Conservation (phyloP, 2,329 filamentous ascomycete species). For the Paraphaeosphaeria minitans region DNA sequence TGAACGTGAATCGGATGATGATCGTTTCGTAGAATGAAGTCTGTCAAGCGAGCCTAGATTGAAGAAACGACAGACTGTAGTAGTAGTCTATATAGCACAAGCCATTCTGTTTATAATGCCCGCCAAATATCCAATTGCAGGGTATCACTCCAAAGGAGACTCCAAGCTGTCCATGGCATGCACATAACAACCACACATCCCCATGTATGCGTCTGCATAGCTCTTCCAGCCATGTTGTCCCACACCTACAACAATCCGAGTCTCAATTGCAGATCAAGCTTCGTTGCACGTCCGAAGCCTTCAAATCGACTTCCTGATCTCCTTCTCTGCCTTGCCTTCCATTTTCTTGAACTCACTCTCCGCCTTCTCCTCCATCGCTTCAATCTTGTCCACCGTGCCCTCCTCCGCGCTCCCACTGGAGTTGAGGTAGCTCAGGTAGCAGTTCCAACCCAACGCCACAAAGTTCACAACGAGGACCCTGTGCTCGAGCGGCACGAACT, state of each 20-base stretch:
- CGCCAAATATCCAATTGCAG: neutral
- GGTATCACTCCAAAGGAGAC: neutral
- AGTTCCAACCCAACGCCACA: slow-evolving; percentile 66
- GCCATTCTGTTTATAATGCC: neutral
- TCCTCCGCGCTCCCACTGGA: slow-evolving; percentile 30
- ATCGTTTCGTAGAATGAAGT: neutral
- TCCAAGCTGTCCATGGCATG: neutral
- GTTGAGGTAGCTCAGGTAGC: slow-evolving; percentile 49
- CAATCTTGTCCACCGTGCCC: slow-evolving; percentile 2
- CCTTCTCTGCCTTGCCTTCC: neutral
- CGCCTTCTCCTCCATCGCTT: slow-evolving; percentile 15
- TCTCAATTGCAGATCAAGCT: neutral
- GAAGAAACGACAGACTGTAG: neutral
- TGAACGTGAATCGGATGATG: neutral
- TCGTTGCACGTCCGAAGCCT: neutral
- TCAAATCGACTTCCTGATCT: neutral
- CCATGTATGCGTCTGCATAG: neutral
- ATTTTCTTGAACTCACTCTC: neutral
- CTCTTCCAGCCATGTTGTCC: neutral
- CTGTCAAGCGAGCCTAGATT: neutral
- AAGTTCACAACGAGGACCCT: slow-evolving; percentile 86
- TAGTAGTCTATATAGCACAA: neutral
- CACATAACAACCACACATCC: neutral
- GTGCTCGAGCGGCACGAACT: slow-evolving; percentile 80
- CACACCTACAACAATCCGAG: neutral